phyloP scores from a whole-genome alignment of 148 eudicot species.

The Chenopodium quinoa region DNA sequence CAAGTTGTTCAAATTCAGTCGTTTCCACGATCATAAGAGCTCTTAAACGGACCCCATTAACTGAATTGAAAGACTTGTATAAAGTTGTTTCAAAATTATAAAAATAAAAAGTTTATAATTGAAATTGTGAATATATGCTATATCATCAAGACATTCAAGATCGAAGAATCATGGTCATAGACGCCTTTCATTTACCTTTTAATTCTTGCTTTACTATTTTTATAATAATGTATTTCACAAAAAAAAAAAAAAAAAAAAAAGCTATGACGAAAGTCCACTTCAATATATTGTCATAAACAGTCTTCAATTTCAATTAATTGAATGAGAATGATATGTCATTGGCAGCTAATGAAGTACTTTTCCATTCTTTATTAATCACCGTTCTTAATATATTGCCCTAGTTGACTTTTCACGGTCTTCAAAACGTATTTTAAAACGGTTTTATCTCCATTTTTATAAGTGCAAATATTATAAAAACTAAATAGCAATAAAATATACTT shows the following conservation, averaged over 20 bases:
- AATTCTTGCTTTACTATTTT: not conserved
- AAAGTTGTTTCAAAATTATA: not conserved
- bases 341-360: not conserved
- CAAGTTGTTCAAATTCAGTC: not conserved
- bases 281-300: not conserved
- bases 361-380: too few relatives aligned
- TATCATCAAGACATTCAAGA: not conserved
- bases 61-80: not conserved
- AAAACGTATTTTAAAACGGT: too few relatives aligned
- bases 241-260: too few relatives aligned
- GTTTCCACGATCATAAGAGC: not conserved
- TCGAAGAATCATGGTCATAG: not conserved
- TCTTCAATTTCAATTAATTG: not conserved
- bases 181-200: not conserved
- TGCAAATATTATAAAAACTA: too few relatives aligned
- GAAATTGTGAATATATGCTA: not conserved
- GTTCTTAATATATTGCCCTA: too few relatives aligned
- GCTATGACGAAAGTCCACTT: too few relatives aligned
- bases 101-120: not conserved
- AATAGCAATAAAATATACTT: too few relatives aligned
- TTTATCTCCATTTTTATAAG: too few relatives aligned
- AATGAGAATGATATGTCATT: not conserved
- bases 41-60: not conserved
- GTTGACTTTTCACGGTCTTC: too few relatives aligned
- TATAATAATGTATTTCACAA: too few relatives aligned